Conservation (phyloP, 1,284 basidiomycete genomes). For the Thecaphora frezii region DNA sequence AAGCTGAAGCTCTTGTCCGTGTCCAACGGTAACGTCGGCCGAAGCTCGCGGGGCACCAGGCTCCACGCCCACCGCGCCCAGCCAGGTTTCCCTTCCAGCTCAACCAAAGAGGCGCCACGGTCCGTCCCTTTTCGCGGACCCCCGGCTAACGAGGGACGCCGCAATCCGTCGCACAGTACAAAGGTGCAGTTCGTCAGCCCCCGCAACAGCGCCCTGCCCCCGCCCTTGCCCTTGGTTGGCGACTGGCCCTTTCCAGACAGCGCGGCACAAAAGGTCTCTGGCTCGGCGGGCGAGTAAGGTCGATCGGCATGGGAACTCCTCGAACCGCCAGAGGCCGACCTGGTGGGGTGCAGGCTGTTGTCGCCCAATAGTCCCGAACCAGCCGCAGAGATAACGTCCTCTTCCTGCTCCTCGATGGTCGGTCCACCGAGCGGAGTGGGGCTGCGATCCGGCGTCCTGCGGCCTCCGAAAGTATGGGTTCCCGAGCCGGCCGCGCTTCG, state of each 20-base stretch:
- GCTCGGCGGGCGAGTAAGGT: slow-evolving; percentile 35
- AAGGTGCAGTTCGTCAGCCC: slow-evolving; percentile 12
- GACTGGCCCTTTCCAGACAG: neutral
- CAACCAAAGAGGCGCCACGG: neutral
- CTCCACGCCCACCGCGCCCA: slow-evolving; percentile 46
- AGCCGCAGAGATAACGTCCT: neutral
- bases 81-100: slow-evolving; percentile 8
- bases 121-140: neutral
- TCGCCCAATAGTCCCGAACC: too few species aligned
- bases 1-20: slow-evolving; percentile 41
- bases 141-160: neutral
- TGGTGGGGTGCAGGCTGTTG: too few species aligned
- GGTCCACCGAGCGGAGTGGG: too few species aligned
- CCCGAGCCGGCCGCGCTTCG: slow-evolving; percentile 25
- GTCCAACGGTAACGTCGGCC: slow-evolving; percentile 37
- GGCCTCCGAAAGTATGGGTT: slow-evolving; percentile 7
- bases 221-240: neutral
- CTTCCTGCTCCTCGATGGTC: neutral
- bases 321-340: too few species aligned
- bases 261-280: neutral
- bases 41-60: slow-evolving; percentile 34
- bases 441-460: neutral
- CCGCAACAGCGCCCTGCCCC: neutral
- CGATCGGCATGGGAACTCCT: slow-evolving; percentile 15
- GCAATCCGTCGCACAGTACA: slow-evolving; percentile 17